Base-by-base conservation (phyloP, 768 basidiomycete species). In the Tricholomella constricta region DNA sequence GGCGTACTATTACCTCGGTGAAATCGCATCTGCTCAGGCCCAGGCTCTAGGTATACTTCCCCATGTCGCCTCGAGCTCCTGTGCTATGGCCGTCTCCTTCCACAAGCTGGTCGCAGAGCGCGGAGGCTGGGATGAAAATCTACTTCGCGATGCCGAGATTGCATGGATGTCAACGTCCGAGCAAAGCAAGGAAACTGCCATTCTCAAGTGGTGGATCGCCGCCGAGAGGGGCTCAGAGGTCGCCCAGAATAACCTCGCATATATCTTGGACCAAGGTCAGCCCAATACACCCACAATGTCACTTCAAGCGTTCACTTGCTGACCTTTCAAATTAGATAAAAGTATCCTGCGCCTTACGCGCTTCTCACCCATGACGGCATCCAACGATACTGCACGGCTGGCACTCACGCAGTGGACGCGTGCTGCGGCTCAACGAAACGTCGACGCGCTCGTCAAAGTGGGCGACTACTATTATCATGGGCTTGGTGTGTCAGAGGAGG, bases 371-470 rank as follows among this genome's bases (percentile, higher is more conserved):
- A 79, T 78, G 40, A 81, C 79, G n/a, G 85, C 87, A 6, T 91
- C 88, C 14, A 94, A 90, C 49, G 85, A 89, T 49, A 89, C 90
- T 4, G 94, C 93, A 3, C 78, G 81, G 36, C 77, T 92, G 7
- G 95, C 94, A 0, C 73, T 99, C 45, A 90, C 88, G 0, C 91
- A 96, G 63, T 99, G 96, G 96, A 91, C 86, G 23, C 85, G 97
- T 12, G 94, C 95, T 3, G 94, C 96, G 8, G 85, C 83, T 2
- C 97, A 99, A 67, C 85, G 88, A 48, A 95, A 99, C 62, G 80
- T 97, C n/a, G 97, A 99, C 64, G 89, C 97, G 10, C 78, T 98
- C 52, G 94, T 99, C 56, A 99, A 98, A 78, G 94, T 98, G 4
- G 97, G 94, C 34, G 97, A 99, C 67, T 97, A 98, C 67, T 96